Conservation (phyloP, 805 yeast genomes). For the Metschnikowia arizonensis region DNA sequence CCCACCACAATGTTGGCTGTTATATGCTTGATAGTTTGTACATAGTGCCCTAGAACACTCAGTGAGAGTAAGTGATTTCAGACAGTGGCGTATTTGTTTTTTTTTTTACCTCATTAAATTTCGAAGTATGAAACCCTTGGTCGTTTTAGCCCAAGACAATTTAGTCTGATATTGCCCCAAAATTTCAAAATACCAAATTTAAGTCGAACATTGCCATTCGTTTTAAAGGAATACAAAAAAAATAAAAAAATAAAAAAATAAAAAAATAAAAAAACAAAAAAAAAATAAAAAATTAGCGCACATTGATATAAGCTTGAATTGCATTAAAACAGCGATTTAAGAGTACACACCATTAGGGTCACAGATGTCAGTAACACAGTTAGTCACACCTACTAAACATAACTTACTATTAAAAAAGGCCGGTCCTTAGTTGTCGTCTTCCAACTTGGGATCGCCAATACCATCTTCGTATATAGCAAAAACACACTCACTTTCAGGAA, state of each 20-base stretch:
- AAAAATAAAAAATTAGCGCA: not conserved
- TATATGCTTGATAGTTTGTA: not conserved
- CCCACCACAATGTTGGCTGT: not conserved
- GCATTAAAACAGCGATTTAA: not conserved
- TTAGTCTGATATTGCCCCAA: not conserved
- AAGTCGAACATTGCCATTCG: not conserved
- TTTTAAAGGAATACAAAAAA: not conserved
- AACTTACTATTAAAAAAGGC: not conserved
- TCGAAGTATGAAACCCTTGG: no score
- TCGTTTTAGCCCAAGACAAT: no score
- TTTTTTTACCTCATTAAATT: no score
- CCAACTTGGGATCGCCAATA: constrained; percentile 90
- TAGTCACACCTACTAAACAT: no score
- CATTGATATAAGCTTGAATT: not conserved
- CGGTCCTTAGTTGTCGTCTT: constrained; percentile 40
- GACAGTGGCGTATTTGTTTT: no score
- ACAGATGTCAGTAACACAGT: not conserved
- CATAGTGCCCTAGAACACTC: no score
- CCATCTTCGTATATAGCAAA: constrained; percentile 97
- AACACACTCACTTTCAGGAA: constrained; percentile 92
- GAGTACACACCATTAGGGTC: not conserved
- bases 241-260: not conserved
- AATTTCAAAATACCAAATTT: not conserved
- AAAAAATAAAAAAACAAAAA: not conserved
- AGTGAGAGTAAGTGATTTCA: no score